Base-by-base conservation (phyloP, 192 early-diverging fungal genomes). In the Phycomyces nitens region DNA sequence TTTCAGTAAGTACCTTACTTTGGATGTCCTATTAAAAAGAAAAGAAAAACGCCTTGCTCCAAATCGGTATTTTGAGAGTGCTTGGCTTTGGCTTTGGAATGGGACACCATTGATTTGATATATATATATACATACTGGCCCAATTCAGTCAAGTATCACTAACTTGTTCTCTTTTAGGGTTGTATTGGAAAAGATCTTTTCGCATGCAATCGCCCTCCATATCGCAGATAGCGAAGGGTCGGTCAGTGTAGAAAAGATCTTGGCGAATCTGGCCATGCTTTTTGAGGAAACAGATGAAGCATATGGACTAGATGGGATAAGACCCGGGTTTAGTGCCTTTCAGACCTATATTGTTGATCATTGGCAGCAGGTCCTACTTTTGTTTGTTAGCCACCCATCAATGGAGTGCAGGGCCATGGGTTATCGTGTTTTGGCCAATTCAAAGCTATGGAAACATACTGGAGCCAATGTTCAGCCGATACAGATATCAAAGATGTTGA, bases 351-450 rank as follows among this genome's bases (percentile, higher is more conserved):
- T 72, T 34, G 52, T 56, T 16, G 38, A 22, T 14, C 60, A 72
- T 29, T 72, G 70, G 70, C 53, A 59, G 20, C 65, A 66, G 11
- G 70, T 72, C 1, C 24, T 72, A 34, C 60, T 66, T 0, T 44
- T 72, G 10, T 72, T 72, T 29, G 21, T 72, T 12, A 72, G 66
- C n/a, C 64, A 72, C 38, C 70, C 70, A 26, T 62, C 60, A 1
- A 56, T 65, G 44, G 60, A 66, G 43, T 72, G 70, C 52, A 52
- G 70, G 7, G 56, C 53, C 7, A 58, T 66, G 20, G 70, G 70
- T 1, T 72, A 58, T 29, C 64, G 61, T 16, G 49, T 67, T 11
- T 34, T 72, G 39, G 22, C 44, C 3, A 62, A 67, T 26, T 66
- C 64, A 1, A 40, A 55, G 5, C 66, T 72, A 18, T 72, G 70